Base-by-base conservation (phyloP, 331 rosid species). In the Cydonia oblonga region DNA sequence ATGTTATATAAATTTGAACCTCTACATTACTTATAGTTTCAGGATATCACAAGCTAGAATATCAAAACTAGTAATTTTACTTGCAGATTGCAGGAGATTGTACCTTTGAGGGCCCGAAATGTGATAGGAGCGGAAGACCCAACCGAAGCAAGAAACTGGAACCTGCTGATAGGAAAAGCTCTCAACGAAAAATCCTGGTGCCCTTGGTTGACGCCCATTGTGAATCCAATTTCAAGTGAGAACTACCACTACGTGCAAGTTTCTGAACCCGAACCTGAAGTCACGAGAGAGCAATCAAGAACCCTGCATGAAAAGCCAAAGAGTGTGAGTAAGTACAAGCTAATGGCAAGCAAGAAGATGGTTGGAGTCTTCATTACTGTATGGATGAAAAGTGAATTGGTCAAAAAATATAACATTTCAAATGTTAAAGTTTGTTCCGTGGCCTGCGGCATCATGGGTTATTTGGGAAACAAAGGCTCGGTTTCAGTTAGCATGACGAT, bases 361-460 rank as follows among this genome's bases (percentile, higher is more conserved):
- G 98, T 93, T 42, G 97, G 98, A 65, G 95, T 93, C 15, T 93
- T 91, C 56, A 75, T 86, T 7, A 87, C 92, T 65, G 96, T 93
- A 35, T 93, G 98, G 98, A 56, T 91, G 70, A 91, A 70, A 71
- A 81, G 74, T 70, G 89, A 89, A 64, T 66, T 91, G 78, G 69
- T 81, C 30, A 78, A 78, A 6, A 93, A 86, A 78, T 77, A 79
- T 46, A 28, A 84, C 69, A 75, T 93, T n/a, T 87, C 97, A 23
- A 79, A 89, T 64, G 97, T 89, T 69, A 93, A 86, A 52, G 96
- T 93, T 22, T 82, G 89, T 46, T 88, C 92, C 1, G 97, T 93
- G 82, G 97, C 96, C 5, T 93, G 98, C 69, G 98, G 98, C 61
- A 88, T 91, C 76, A 91, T 93, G 98, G 98, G 98, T 23, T 91